Percentiles rank a stretch among this genome's conserved stretches.
Conservation (phyloP, 345 rosid species). For the Salix arbutifolia region DNA sequence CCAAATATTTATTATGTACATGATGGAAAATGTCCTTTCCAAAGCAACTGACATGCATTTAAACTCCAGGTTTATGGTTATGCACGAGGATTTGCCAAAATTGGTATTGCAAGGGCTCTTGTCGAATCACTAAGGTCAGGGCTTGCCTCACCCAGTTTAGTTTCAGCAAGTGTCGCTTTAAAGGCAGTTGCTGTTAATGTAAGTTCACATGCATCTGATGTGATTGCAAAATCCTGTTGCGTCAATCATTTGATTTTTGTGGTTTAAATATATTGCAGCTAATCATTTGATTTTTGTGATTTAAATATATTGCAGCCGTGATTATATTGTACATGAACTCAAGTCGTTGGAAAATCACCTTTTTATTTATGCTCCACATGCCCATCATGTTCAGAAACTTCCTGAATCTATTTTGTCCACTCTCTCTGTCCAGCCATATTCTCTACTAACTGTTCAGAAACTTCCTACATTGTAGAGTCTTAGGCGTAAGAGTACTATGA, state of each 20-base stretch:
- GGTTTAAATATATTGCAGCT: not conserved
- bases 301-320: too few relatives aligned
- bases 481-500: not conserved
- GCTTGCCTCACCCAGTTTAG: conserved; percentile 64
- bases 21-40: not conserved
- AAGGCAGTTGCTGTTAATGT: conserved; percentile 88
- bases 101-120: conserved; percentile 69
- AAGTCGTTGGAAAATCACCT: not conserved
- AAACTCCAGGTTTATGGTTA: conserved; percentile 80
- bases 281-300: too few relatives aligned
- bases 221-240: not conserved
- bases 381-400: not conserved
- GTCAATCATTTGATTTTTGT: not conserved
- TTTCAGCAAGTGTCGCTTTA: conserved; percentile 72
- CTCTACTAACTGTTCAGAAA: not conserved
- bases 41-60: not conserved
- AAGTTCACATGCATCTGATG: conserved; percentile 21
- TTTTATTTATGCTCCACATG: not conserved
- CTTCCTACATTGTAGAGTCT: not conserved
- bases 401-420: not conserved
- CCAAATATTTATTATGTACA: not conserved
- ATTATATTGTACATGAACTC: not conserved
- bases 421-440: not conserved
- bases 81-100: conserved; percentile 80
- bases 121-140: conserved; percentile 61